phyloP scores from a whole-genome alignment of 495 filamentous ascomycete genomes.

The Hypomontagnella monticulosa region DNA sequence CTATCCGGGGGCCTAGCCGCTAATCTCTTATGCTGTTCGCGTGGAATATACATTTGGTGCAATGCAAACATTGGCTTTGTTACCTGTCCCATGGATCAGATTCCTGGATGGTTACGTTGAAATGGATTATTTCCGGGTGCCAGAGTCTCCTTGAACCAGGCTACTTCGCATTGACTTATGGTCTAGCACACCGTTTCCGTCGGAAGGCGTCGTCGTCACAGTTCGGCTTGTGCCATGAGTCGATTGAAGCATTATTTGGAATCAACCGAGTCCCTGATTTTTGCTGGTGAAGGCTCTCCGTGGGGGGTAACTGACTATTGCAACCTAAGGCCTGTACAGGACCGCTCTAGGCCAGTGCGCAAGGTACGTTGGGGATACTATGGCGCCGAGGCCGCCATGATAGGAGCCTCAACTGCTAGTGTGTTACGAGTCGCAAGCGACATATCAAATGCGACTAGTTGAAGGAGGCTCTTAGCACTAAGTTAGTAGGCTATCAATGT shows the following conservation, averaged over 20 bases:
- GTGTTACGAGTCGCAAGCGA: neutral
- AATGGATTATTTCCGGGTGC: slow-evolving; percentile 1
- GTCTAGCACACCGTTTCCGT: neutral
- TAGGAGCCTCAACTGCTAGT: neutral
- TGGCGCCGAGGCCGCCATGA: neutral
- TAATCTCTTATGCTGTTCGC: slow-evolving; percentile 5
- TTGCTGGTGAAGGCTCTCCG: slow-evolving; percentile 10
- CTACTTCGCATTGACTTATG: slow-evolving; percentile 2
- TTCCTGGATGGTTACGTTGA: neutral
- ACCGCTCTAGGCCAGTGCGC: neutral
- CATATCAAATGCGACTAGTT: neutral
- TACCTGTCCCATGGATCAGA: neutral
- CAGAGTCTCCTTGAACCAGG: slow-evolving; percentile 3
- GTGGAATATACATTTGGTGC: slow-evolving; percentile 5
- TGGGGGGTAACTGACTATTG: slow-evolving; percentile 13
- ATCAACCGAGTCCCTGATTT: neutral
- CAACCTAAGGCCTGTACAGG: neutral
- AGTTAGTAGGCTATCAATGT: neutral
- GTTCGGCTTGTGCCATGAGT: slow-evolving; percentile 12
- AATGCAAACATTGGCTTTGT: slow-evolving; percentile 1
- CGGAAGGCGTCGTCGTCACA: neutral
- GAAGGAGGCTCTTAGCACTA: neutral
- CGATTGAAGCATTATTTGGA: neutral
- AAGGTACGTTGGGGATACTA: slow-evolving; percentile 2
- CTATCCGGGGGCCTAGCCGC: slow-evolving; percentile 10